Base-by-base conservation (phyloP, 176 grass and related monocot species). In the Themeda triandra region DNA sequence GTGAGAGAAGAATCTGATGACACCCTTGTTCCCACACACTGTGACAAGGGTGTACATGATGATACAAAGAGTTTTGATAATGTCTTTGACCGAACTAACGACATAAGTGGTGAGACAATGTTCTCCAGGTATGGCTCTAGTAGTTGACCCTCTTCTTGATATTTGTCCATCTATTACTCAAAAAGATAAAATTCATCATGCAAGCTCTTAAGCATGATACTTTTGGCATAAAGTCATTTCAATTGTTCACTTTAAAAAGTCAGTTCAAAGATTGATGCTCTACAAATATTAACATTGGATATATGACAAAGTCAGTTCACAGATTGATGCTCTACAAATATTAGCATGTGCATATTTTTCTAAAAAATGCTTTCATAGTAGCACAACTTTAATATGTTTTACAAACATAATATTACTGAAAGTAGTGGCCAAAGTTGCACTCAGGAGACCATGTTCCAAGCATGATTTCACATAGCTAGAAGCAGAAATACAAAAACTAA, bases 81-180 rank as follows among this genome's bases (percentile, higher is more conserved):
- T 92, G 56, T 88, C 78, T 84, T 91, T 45, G 87, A 95, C 69
- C 86, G 91, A 64, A 95, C 87, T 63, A 93, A 83, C 0, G 66
- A 74, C 96, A 98, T 95, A 80, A 98, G 63, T 36, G 91, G 96
- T 41, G 89, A 88, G 58, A 95, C 76, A 51, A 98, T 95, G 48
- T 32, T 63, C 85, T 95, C 93, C 64, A 98, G 78, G 89, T 93
- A 98, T 80, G 96, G 91, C 85, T 98, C 96, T 27, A 98, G 87
- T 83, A 98, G 87, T 63, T 98, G 96, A 11, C 93, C 96, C 77
- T 95, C 93, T 83, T 98, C 85, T 92, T 98, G 96, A 89, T 98
- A 98, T 85, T 98, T 95, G 83, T 92, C 96, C 93, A 98, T 95
- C 96, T 98, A 87, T 59, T 49, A 14, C 25, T 28, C 40, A 73